Evolutionary conservation across 768 basidiomycete species (phyloP).

Genomic region (Mycena amicta): DNA sequence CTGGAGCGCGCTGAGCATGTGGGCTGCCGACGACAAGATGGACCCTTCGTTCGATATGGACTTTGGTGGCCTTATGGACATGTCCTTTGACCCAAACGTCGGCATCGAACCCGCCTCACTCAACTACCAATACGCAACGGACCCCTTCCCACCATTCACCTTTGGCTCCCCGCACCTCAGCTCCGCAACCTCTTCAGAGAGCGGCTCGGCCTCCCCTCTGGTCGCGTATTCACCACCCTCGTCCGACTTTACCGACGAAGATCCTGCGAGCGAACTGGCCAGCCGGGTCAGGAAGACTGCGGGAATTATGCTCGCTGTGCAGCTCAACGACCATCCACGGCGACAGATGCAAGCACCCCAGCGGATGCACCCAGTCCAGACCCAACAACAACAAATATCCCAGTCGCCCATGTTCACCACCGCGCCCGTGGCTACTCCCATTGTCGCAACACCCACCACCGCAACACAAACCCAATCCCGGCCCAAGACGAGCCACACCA

Average conservation of each 20-base stretch:
- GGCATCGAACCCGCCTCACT: slow-evolving; percentile 67
- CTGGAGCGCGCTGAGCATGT: slow-evolving; percentile 58
- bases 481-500: slow-evolving; percentile 88
- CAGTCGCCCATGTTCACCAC: slow-evolving; percentile 32
- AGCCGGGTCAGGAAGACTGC: slow-evolving; percentile 54
- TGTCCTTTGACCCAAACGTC: slow-evolving; percentile 62
- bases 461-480: slow-evolving; percentile 34
- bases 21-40: slow-evolving; percentile 39
- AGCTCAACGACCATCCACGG: slow-evolving; percentile 37
- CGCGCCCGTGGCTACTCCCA: slow-evolving; percentile 18
- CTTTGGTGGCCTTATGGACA: slow-evolving; percentile 54
- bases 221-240: slow-evolving; percentile 19
- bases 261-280: slow-evolving; percentile 47
- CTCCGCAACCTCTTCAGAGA: slow-evolving; percentile 23
- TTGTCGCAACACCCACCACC: slow-evolving; percentile 13
- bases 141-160: slow-evolving; percentile 26
- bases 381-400: slow-evolving; percentile 23
- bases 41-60: slow-evolving; percentile 36
- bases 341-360: slow-evolving; percentile 22
- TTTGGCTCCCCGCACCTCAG: slow-evolving; percentile 30
- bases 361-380: slow-evolving; percentile 22
- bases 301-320: slow-evolving; percentile 57
- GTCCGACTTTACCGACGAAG: slow-evolving; percentile 21
- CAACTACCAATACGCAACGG: slow-evolving; percentile 35
- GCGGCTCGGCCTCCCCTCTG: slow-evolving; percentile 18